phyloP scores from a whole-genome alignment of 257 asterid species.

The Lavandula angustifolia region DNA sequence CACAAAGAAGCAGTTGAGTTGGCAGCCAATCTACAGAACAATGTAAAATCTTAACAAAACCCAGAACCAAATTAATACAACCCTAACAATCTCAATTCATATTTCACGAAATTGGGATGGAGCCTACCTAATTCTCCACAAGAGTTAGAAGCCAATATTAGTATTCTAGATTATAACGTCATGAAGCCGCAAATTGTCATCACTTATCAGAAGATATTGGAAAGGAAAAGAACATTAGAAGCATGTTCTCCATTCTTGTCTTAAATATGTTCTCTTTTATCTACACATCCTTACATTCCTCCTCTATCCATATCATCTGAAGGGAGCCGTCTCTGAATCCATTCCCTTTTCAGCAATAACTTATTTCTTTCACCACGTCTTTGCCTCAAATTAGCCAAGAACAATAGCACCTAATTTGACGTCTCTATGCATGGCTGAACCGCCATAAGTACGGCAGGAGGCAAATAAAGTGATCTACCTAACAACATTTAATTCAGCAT shows the following conservation, averaged over 20 bases:
- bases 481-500: constrained; percentile 28
- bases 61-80: constrained; percentile 11
- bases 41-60: constrained; percentile 9
- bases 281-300: background rate
- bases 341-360: background rate
- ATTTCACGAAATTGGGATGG: background rate
- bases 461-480: constrained; percentile 27
- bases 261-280: constrained; percentile 4
- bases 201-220: background rate
- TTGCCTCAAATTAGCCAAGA: constrained; percentile 4
- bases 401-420: constrained; percentile 7
- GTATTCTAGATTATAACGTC: background rate
- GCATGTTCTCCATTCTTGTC: background rate
- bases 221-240: background rate
- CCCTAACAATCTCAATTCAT: background rate
- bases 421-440: background rate
- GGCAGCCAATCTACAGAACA: constrained; percentile 10
- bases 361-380: background rate
- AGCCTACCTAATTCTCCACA: background rate
- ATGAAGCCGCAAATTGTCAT: background rate
- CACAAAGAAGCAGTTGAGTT: constrained; percentile 2
- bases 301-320: background rate
- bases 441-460: background rate
- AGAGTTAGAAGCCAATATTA: background rate
- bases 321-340: background rate